phyloP scores from a whole-genome alignment of 176 grass and related monocot genomes.

The Eragrostis nindensis region DNA sequence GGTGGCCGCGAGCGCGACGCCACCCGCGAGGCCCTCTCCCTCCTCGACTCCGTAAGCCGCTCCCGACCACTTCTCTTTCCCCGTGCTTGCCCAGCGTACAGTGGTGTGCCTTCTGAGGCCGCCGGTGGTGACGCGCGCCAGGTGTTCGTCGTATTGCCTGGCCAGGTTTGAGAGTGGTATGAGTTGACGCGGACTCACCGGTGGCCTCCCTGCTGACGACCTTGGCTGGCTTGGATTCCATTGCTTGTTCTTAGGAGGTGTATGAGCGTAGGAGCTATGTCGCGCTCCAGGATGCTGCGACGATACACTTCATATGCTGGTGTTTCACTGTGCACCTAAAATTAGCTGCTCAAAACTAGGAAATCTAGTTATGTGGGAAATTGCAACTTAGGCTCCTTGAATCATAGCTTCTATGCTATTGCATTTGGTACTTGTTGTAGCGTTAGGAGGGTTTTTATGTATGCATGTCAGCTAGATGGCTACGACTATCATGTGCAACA shows the following conservation, averaged over 20 bases:
- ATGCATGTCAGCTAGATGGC: not conserved
- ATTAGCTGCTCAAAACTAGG: not conserved
- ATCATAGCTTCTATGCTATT: not conserved
- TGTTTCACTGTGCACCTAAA: not conserved
- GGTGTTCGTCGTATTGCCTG: constrained; percentile 8
- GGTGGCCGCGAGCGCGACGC: constrained; percentile 91
- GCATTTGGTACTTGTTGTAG: not conserved
- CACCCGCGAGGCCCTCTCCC: constrained; percentile 81
- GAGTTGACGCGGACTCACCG: not conserved
- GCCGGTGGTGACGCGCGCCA: not conserved
- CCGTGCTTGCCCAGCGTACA: not conserved
- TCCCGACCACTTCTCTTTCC: not conserved
- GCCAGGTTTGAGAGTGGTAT: not conserved
- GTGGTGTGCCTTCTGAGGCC: not conserved
- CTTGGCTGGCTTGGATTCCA: not conserved
- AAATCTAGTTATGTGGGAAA: not conserved
- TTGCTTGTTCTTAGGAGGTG: too few species aligned
- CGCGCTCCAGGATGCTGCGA: too few species aligned
- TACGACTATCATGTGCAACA: not conserved
- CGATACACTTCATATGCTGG: too few species aligned
- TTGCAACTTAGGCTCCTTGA: not conserved
- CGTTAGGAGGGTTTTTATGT: not conserved
- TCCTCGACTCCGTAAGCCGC: constrained; percentile 70
- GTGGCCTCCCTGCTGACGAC: not conserved
- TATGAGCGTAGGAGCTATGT: not conserved